Percentiles rank a stretch among this genome's conserved stretches.
Conservation (phyloP, 495 filamentous ascomycete genomes). For the Aspergillus incahuasiensis region DNA sequence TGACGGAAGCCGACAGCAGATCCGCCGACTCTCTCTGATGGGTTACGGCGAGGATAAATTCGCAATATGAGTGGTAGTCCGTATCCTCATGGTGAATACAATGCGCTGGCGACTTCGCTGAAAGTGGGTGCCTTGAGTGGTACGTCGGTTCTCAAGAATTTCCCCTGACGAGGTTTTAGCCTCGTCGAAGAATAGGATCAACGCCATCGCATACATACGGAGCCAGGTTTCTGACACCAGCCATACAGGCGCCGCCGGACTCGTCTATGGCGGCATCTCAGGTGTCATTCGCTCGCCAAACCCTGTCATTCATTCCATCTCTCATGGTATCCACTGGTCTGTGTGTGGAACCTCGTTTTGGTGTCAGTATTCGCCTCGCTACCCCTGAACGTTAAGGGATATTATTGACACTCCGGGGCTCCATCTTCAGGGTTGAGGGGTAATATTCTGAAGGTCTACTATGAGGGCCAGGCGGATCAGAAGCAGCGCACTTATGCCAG, state of each 20-base stretch:
- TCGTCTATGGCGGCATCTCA: slow-evolving; percentile 62
- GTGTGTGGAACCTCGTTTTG: slow-evolving; percentile 70
- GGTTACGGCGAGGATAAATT: slow-evolving; percentile 6
- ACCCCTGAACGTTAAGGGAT: not conserved
- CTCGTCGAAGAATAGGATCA: not conserved
- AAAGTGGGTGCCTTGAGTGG: slow-evolving; percentile 51
- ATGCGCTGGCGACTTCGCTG: slow-evolving; percentile 36
- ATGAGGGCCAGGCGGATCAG: slow-evolving; percentile 45
- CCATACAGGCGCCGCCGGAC: slow-evolving; percentile 59
- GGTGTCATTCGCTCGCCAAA: slow-evolving; percentile 65
- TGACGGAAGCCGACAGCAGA: slow-evolving; percentile 23
- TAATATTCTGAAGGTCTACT: slow-evolving; percentile 37
- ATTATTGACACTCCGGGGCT: slow-evolving; percentile 5
- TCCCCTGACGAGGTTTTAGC: not conserved
- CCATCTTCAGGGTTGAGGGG: slow-evolving; percentile 34
- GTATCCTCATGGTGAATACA: slow-evolving; percentile 16
- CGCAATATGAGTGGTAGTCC: slow-evolving; percentile 30
- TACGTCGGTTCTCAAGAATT: slow-evolving; percentile 27
- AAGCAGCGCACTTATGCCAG: slow-evolving; percentile 58
- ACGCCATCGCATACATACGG: not conserved
- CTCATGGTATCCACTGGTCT: slow-evolving; percentile 75
- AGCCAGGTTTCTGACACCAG: not conserved
- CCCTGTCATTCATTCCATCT: slow-evolving; percentile 62
- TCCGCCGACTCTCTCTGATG: not conserved
- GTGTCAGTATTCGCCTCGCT: slow-evolving; percentile 47